phyloP scores from a whole-genome alignment of 2,329 filamentous ascomycete species.

The Colletotrichum viniferum region DNA sequence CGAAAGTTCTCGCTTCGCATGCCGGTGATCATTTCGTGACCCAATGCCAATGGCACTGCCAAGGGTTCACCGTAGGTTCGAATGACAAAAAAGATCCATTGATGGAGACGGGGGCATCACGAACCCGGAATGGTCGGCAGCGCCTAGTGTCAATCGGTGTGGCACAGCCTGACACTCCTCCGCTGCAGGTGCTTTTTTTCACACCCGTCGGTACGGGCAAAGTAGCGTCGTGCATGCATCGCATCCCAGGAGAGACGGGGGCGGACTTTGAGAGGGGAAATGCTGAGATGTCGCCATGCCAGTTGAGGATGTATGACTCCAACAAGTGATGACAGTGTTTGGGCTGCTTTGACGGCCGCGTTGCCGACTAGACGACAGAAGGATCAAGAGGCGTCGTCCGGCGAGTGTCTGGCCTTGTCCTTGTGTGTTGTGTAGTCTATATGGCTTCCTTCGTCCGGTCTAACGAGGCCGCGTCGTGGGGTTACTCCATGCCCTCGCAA shows the following conservation, averaged over 20 bases:
- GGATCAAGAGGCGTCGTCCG: background rate
- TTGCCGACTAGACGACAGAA: background rate
- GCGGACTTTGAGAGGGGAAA: background rate
- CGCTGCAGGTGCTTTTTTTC: background rate
- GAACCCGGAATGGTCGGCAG: slow-evolving; percentile 10
- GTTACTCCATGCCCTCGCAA: background rate
- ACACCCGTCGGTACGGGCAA: background rate
- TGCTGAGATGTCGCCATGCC: background rate
- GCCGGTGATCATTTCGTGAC: background rate
- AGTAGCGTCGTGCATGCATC: background rate
- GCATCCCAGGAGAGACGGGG: background rate
- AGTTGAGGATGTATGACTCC: background rate
- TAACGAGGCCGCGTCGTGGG: background rate
- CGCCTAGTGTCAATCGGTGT: slow-evolving; percentile 1
- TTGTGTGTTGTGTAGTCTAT: background rate
- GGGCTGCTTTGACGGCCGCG: background rate
- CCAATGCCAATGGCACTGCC: background rate
- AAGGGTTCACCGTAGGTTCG: background rate
- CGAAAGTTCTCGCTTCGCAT: background rate
- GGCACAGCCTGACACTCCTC: slow-evolving; percentile 1
- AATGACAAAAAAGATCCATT: slow-evolving; percentile 14
- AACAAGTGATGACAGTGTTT: background rate
- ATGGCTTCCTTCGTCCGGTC: background rate
- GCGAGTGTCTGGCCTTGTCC: background rate
- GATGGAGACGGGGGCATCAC: slow-evolving; percentile 1